phyloP scores from a whole-genome alignment of 768 basidiomycete species.

The Amanita thiersii region DNA sequence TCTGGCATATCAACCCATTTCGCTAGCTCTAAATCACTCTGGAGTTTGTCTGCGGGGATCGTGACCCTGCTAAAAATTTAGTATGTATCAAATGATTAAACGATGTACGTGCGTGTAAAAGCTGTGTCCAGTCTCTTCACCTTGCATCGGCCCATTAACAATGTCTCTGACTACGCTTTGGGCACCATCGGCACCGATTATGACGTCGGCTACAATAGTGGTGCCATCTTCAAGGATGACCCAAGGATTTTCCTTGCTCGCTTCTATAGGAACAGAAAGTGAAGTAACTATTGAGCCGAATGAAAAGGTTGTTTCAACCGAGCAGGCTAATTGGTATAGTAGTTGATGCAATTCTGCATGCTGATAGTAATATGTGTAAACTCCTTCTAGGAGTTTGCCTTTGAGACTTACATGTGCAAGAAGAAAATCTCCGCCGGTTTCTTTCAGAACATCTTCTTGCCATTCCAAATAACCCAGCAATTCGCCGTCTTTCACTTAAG shows the following conservation, averaged over 20 bases:
- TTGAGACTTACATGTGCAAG: conserved; percentile 35
- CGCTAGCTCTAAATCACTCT: conserved; percentile 28
- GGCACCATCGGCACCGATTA: conserved; percentile 56
- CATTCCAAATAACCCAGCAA: conserved; percentile 35
- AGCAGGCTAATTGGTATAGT: conserved; percentile 32
- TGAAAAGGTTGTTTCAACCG: conserved; percentile 30
- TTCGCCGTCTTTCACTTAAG: conserved; percentile 35
- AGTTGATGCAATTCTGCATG: conserved; percentile 37
- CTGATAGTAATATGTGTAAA: conserved; percentile 17
- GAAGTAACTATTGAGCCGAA: conserved; percentile 20
- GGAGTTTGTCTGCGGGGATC: conserved; percentile 27
- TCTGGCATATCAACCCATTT: conserved; percentile 22
- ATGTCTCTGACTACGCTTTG: conserved; percentile 30
- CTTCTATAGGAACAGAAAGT: conserved; percentile 18
- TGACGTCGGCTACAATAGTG: conserved; percentile 37
- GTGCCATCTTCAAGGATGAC: conserved; percentile 36
- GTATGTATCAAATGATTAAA: conserved; percentile 1
- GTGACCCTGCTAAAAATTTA: conserved; percentile 19
- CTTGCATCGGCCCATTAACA: conserved; percentile 22
- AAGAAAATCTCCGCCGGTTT: conserved; percentile 41
- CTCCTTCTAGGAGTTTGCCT: not conserved
- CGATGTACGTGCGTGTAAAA: conserved; percentile 29
- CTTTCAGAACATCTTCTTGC: conserved; percentile 39
- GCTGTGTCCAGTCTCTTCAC: conserved; percentile 18
- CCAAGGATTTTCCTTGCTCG: conserved; percentile 11